A percentile compares a stretch with the other conserved stretches of the same genome.
Conservation (phyloP, 2,329 filamentous ascomycete species). For the Colletotrichum noveboracense region DNA sequence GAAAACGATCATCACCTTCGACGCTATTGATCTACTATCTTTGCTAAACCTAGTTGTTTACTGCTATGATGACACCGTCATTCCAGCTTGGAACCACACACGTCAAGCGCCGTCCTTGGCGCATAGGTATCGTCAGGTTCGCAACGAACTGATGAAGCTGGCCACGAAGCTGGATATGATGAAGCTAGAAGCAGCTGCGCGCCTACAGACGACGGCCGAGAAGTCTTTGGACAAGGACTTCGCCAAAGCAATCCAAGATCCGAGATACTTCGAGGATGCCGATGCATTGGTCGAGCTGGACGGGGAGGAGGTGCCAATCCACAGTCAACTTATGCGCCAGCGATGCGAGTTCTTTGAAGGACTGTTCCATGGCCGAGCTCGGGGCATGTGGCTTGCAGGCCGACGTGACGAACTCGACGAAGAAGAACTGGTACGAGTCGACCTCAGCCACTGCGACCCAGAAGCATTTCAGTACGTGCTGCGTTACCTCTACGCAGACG, state of each 20-base stretch:
- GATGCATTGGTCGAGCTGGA: conserved; percentile 83
- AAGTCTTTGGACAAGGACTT: conserved; percentile 74
- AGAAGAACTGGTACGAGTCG: conserved; percentile 65
- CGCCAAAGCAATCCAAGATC: conserved; percentile 69
- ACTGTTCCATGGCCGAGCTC: conserved; percentile 86
- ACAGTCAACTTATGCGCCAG: conserved; percentile 80
- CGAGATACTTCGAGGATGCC: conserved; percentile 76
- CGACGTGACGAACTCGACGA: conserved; percentile 55
- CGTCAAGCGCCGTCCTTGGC: conserved; percentile 69
- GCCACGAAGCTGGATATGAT: conserved; percentile 73
- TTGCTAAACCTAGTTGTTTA: conserved; percentile 82
- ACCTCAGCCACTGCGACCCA: conserved; percentile 80
- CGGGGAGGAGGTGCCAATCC: conserved; percentile 72
- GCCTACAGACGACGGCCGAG: conserved; percentile 72
- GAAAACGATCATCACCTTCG: conserved; percentile 66
- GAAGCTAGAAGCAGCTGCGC: conserved; percentile 77
- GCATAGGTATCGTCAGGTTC: conserved; percentile 78
- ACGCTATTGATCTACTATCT: conserved; percentile 75
- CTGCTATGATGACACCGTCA: conserved; percentile 77
- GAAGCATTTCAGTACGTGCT: conserved; percentile 81
- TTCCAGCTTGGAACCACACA: conserved; percentile 88
- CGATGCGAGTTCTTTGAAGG: conserved; percentile 93
- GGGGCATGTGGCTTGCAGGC: conserved; percentile 81
- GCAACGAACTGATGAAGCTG: conserved; percentile 87
- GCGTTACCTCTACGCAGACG: conserved; percentile 82